phyloP scores from a whole-genome alignment of 1,284 basidiomycete genomes.

The Trametes polyzona region DNA sequence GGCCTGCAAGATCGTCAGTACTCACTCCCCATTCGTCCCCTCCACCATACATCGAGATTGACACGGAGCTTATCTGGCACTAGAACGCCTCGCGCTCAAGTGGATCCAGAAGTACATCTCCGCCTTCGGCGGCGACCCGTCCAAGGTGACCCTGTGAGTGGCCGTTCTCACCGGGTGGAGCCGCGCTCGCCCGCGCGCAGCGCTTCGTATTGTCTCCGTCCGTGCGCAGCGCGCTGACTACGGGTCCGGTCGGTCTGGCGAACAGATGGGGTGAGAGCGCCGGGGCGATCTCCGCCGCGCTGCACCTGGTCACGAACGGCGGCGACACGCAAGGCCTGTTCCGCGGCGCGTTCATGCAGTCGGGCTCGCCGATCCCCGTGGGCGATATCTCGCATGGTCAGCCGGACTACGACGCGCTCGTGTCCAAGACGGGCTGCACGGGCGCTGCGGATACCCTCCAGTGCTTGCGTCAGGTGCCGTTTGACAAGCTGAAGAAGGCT shows the following conservation, averaged over 20 bases:
- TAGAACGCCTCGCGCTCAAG: constrained; percentile 4
- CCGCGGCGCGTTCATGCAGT: constrained; percentile 40
- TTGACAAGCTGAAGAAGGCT: constrained; percentile 34
- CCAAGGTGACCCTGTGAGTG: constrained; percentile 25
- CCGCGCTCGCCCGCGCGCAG: not conserved
- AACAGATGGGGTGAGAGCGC: constrained; percentile 46
- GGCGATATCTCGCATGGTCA: constrained; percentile 38
- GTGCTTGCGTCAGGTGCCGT: constrained; percentile 43
- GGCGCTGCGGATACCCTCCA: constrained; percentile 39
- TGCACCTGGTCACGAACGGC: constrained; percentile 37
- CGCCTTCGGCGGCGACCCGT: constrained; percentile 8
- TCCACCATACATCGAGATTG: constrained; percentile 7
- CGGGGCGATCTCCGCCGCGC: constrained; percentile 40
- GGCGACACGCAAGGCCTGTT: constrained; percentile 40
- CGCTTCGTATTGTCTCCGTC: not conserved
- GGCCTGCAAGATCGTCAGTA: constrained; percentile 57
- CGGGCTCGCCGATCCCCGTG: constrained; percentile 38
- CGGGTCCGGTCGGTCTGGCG: not conserved
- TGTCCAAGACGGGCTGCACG: constrained; percentile 36
- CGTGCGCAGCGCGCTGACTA: not conserved
- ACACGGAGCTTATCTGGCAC: not conserved
- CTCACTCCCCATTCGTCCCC: constrained; percentile 13
- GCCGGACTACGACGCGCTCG: constrained; percentile 36
- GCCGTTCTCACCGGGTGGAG: constrained; percentile 11
- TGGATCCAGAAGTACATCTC: constrained; percentile 11